Conservation (phyloP, 345 rosid species). For the Syzygium oleosum region DNA sequence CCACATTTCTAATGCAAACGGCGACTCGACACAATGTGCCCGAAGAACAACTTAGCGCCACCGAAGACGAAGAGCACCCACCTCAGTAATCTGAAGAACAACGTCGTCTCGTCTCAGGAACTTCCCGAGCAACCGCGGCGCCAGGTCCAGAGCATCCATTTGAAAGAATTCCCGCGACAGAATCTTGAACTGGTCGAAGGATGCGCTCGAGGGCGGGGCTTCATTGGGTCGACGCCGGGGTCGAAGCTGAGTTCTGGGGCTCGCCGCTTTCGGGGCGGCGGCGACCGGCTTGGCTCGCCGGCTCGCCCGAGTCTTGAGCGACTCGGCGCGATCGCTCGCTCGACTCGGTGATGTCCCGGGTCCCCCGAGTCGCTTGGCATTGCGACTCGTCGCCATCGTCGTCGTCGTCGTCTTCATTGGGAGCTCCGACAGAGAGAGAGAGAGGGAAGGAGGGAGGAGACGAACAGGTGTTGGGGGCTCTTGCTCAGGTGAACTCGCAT, state of each 20-base stretch:
- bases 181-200: constrained; percentile 22
- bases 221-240: background rate
- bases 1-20: background rate
- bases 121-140: constrained; percentile 92
- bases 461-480: background rate
- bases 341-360: background rate
- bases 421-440: background rate
- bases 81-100: constrained; percentile 87
- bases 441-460: background rate
- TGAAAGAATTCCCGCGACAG: constrained; percentile 66
- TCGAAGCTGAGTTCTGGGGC: background rate
- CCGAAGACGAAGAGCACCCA: constrained; percentile 2
- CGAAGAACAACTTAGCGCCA: background rate
- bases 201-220: background rate
- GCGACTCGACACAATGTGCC: background rate
- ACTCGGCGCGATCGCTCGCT: background rate
- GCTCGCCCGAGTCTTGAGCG: background rate
- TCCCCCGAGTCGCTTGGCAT: background rate
- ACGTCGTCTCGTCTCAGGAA: constrained; percentile 67
- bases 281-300: background rate
- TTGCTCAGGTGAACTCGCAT: background rate
- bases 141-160: constrained; percentile 80
- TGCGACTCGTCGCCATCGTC: background rate
- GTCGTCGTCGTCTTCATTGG: background rate
- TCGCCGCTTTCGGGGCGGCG: background rate